Base-by-base conservation (phyloP, 2,329 filamentous ascomycete genomes). In the Hymenoscyphus infarciens region DNA sequence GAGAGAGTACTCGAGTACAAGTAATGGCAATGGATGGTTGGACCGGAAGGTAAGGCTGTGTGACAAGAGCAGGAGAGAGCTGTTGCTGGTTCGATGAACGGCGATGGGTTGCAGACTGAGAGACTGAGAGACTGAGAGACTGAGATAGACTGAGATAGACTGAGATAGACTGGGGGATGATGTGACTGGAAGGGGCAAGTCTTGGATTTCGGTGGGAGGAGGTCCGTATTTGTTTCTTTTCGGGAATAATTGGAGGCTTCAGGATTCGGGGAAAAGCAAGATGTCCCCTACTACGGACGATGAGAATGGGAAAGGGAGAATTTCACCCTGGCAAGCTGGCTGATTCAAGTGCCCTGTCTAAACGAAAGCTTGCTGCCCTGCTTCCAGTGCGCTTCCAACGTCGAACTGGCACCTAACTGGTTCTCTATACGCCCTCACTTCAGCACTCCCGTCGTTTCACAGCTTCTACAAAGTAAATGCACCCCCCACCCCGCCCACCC, bases 171-270 rank as follows among this genome's bases (percentile, higher is more conserved):
- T n/a, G 19, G 45, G 19, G 19, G 19, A 19, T 52, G 45, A 25
- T 52, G 45, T 45, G 8, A 19, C n/a, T 52, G 19, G 8, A n/a
- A 22, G 19, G 22, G 19, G 45, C 19, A 22, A 22, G 7, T 11
- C 11, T 52, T n/a, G n/a, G n/a, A n/a, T n/a, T 22, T 13, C 5
- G 19, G 45, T 11, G 45, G 45, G 19, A 52, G 45, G 22, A 22
- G 19, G 45, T 25, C 45, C 45, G 45, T 52, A 52, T 52, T 52
- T 52, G 45, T 52, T 52, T 52, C 45, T 52, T 52, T 52, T 52
- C 45, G 10, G 45, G 5, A 52, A 52, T 52, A 52, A 52, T 6
- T 49, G 42, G 42, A 49, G 33, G 33, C 33, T 27, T 27, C 25
- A 13, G 13, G 33, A 8, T 27, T 27, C 25, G 2, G 13, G 13